Conservation (phyloP, 257 asterid genomes). For the Penstemon eatonii region DNA sequence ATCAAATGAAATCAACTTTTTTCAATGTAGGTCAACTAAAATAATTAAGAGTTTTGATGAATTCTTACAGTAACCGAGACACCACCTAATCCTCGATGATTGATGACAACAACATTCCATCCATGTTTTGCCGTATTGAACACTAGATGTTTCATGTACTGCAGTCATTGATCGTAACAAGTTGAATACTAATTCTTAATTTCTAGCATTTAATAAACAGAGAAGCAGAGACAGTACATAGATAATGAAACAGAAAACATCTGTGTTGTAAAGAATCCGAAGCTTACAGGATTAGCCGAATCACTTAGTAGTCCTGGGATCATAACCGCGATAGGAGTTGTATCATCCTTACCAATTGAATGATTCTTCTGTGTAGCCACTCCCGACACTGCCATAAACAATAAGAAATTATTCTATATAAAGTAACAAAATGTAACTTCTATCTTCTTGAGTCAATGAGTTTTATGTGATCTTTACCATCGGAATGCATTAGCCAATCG, state of each 20-base stretch:
- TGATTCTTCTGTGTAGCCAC: slow-evolving; percentile 34
- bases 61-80: slow-evolving; percentile 64
- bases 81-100: slow-evolving; percentile 87
- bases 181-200: too few species aligned
- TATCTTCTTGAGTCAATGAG: too few species aligned
- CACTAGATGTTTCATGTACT: slow-evolving; percentile 80
- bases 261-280: not conserved
- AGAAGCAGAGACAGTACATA: not conserved
- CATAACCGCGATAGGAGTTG: slow-evolving; percentile 58
- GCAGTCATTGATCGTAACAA: slow-evolving; percentile 35
- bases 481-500: slow-evolving; percentile 68
- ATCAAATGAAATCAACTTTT: slow-evolving; percentile 8
- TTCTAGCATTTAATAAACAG: too few species aligned
- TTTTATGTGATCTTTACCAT: slow-evolving; percentile 41
- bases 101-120: slow-evolving; percentile 80
- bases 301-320: slow-evolving; percentile 77
- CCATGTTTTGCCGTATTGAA: slow-evolving; percentile 61
- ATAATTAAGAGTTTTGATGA: not conserved
- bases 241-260: not conserved
- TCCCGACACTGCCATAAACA: slow-evolving; percentile 47
- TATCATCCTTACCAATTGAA: slow-evolving; percentile 51
- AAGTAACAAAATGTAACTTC: not conserved
- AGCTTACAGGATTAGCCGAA: slow-evolving; percentile 72
- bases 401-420: not conserved
- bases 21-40: not conserved